Conservation (phyloP, 2,329 filamentous ascomycete species). For the Diplodia mutila region DNA sequence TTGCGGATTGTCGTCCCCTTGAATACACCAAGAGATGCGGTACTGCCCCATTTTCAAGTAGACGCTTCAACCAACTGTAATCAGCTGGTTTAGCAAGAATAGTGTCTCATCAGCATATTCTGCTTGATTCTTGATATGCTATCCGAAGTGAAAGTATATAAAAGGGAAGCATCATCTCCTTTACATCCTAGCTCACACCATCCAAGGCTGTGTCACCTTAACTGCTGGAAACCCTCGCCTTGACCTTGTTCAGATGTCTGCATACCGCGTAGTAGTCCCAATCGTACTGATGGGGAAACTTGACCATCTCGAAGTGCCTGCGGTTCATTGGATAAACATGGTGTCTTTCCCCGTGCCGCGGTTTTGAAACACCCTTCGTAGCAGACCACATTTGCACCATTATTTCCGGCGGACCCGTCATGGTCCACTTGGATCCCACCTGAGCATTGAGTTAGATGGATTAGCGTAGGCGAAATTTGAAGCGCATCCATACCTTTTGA, state of each 20-base stretch:
- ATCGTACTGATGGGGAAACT: not conserved
- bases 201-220: not conserved
- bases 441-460: not conserved
- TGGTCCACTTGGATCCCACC: not conserved
- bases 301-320: not conserved
- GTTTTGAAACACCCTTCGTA: not conserved
- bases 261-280: rapidly evolving
- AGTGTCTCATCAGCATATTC: no score
- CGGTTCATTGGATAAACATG: not conserved
- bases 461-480: rapidly evolving
- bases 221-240: not conserved
- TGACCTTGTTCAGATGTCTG: not conserved
- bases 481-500: not conserved
- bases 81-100: no score
- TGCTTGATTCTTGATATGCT: not conserved
- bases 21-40: no score
- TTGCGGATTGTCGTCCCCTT: no score
- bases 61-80: no score
- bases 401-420: not conserved
- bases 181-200: no score
- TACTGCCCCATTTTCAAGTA: no score
- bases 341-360: not conserved
- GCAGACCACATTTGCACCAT: not conserved
- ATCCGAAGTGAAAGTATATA: not conserved
- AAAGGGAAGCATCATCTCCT: no score